Evolutionary conservation across 441 rosid genomes (phyloP).

Genomic region (Croton setiger): DNA sequence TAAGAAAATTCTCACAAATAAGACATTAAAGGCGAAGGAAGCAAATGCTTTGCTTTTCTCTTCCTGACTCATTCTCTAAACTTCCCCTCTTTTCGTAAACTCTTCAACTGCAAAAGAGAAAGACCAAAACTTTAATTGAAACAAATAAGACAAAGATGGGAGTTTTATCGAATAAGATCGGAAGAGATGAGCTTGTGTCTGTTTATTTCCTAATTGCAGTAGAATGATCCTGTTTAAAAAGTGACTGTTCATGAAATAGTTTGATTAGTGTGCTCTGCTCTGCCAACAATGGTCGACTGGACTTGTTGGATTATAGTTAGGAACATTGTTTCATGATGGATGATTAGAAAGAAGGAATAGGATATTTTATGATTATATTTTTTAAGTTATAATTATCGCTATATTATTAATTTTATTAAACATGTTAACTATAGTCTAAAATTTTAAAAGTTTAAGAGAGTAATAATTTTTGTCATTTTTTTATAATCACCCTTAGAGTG

Average conservation of each 20-base stretch:
- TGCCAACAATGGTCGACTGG: background rate
- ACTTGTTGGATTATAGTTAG: background rate
- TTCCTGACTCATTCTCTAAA: background rate
- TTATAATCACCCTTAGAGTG: too few relatives aligned
- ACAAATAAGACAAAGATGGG: conserved; percentile 30
- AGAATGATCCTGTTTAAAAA: background rate
- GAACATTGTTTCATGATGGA: background rate
- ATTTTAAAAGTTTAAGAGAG: too few relatives aligned
- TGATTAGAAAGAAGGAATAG: background rate
- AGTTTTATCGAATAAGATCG: conserved; percentile 44
- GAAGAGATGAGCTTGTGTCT: conserved; percentile 30
- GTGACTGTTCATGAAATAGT: background rate
- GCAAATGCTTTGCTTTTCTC: background rate
- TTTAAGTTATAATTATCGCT: too few relatives aligned
- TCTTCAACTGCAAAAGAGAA: background rate
- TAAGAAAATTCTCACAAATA: too few relatives aligned
- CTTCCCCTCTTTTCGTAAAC: background rate
- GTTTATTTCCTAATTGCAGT: background rate
- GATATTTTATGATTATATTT: too few relatives aligned
- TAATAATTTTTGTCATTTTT: too few relatives aligned
- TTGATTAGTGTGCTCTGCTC: background rate
- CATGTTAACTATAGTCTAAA: too few relatives aligned
- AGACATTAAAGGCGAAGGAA: background rate
- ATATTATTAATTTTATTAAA: too few relatives aligned
- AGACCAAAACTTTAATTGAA: background rate